Base-by-base conservation (phyloP, 1,139 yeast genomes). In the Candida sanyaensis region DNA sequence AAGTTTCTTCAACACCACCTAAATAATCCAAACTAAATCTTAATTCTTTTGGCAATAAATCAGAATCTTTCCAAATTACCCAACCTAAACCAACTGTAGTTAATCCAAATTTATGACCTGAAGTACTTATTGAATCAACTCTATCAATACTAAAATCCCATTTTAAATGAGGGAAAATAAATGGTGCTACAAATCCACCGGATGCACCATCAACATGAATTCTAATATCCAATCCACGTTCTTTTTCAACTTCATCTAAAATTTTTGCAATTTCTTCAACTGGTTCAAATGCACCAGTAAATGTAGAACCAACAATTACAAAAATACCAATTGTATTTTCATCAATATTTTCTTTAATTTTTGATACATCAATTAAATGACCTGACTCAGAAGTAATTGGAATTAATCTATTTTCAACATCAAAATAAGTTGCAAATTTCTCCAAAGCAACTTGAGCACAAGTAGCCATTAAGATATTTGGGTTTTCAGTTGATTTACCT, bases 201-300 rank as follows among this genome's bases (percentile, higher is more conserved):
- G 91, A 82, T 1, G 97, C 97, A 55, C 95, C 97, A 65, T 91
- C 97, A 36, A 91, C 95, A 63, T 91, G 97, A 61, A 91, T 90
- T 48, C 95, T 90, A 45, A 88, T 69, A 58, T 79, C 80, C 52
- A 73, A 56, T 2, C 96, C 96, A 6, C 78, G 83, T 62, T 88
- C 86, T 52, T 73, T 66, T 63, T 91, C 84, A 55, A 81, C 78
- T 48, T 84, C 81, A 63, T 87, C 93, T 53, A 91, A 74, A 26
- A 86, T 68, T 13, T 78, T 65, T 40, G 81, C 68, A 41, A 90
- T 83, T 33, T 73, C 71, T 52, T 71, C 77, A 41, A 91, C 93
- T 46, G 88, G 82, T 64, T 91, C 97, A 68, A 88, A 90, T 44
- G 92, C 90, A 47, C 97, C 97, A 5, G 97, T 91, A 67, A 88